Conservation (phyloP, 805 yeast species). For the Starmerella bacillaris region DNA sequence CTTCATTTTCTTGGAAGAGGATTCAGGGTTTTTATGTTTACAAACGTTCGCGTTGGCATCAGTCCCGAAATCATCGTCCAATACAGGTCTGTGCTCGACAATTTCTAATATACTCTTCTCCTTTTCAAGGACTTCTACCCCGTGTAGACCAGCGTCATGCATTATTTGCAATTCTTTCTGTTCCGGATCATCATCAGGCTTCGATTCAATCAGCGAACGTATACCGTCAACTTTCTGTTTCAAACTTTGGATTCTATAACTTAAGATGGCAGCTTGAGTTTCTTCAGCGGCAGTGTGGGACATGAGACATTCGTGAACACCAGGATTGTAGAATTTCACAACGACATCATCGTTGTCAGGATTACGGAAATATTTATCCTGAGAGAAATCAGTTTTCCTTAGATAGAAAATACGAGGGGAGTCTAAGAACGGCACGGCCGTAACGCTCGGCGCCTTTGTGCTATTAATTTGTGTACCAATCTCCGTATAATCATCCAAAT, state of each 20-base stretch:
- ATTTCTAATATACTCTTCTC: conserved; percentile 10
- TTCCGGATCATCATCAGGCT: conserved; percentile 10
- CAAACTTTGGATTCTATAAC: conserved; percentile 19
- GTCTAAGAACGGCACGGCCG: conserved; percentile 42
- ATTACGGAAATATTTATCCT: conserved; percentile 21
- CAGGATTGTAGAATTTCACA: conserved; percentile 35
- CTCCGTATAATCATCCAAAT: conserved; percentile 58
- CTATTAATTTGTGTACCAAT: conserved; percentile 26
- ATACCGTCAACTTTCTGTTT: conserved; percentile 20
- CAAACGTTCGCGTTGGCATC: background rate
- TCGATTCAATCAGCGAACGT: conserved; percentile 21
- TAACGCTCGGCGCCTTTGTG: conserved; percentile 24
- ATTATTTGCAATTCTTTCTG: conserved; percentile 3
- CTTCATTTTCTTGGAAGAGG: background rate
- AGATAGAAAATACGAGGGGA: conserved; percentile 55
- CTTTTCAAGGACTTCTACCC: conserved; percentile 1
- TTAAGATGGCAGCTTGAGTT: conserved; percentile 18
- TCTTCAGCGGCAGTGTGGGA: conserved; percentile 20
- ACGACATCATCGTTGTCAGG: conserved; percentile 16
- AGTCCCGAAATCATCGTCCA: background rate
- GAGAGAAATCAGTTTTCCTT: conserved; percentile 38
- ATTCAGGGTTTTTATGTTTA: background rate
- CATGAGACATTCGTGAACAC: conserved; percentile 46
- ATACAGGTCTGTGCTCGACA: background rate
- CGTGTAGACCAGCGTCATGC: conserved; percentile 5